A percentile compares a stretch with the other conserved stretches of the same genome.
phyloP scores from a whole-genome alignment of 441 rosid genomes.

The Capsella rubella region DNA sequence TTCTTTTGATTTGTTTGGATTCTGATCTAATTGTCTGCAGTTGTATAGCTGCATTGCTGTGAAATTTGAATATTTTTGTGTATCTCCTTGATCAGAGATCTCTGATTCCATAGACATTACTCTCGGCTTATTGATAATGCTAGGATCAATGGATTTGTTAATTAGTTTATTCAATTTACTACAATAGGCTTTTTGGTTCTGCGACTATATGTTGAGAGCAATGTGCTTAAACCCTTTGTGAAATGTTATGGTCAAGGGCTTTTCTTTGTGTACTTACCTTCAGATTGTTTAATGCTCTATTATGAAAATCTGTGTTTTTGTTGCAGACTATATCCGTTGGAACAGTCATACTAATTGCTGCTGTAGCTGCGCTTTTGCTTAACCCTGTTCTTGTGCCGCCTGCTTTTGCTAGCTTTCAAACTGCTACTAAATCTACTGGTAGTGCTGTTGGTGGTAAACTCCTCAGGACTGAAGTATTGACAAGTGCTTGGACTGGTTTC shows the following conservation, averaged over 20 bases:
- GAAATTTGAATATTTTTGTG: not conserved
- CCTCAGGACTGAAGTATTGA: constrained; percentile 57
- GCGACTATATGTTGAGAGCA: not conserved
- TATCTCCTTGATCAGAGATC: constrained; percentile 5
- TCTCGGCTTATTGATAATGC: not conserved
- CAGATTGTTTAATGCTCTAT: not conserved
- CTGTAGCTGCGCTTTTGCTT: constrained; percentile 58
- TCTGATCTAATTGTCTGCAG: not conserved
- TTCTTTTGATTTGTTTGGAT: not conserved
- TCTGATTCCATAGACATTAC: not conserved
- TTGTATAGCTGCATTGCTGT: not conserved
- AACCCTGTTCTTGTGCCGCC: constrained; percentile 80
- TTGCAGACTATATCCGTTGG: constrained; percentile 62
- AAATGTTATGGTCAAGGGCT: not conserved
- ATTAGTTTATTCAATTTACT: not conserved
- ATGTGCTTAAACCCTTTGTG: not conserved
- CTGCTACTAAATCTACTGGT: constrained; percentile 62
- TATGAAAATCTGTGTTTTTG: constrained; percentile 1
- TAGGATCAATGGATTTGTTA: not conserved
- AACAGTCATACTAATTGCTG: constrained; percentile 61
- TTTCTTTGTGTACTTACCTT: constrained; percentile 1
- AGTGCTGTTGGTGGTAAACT: constrained; percentile 59
- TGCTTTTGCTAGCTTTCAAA: constrained; percentile 80
- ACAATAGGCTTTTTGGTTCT: not conserved
- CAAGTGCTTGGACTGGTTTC: constrained; percentile 94